Base-by-base conservation (phyloP, 139 green algal genomes). In the Picochlorum sp. region DNA sequence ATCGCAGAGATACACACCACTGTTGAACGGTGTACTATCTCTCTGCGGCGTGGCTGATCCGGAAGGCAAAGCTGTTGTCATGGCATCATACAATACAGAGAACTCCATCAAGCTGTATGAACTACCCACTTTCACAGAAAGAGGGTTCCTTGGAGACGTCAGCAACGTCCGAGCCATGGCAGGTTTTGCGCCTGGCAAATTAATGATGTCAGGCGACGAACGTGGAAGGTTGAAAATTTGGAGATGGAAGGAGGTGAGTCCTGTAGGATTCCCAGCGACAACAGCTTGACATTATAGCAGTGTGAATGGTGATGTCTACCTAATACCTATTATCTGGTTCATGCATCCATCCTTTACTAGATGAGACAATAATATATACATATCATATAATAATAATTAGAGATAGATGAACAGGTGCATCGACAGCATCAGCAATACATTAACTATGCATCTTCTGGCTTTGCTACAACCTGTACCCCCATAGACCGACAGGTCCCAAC, bases 401-500 rank as follows among this genome's bases (percentile, higher is more conserved):
- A 41, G 35, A 41, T 9, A 41, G 35, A 12, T 9, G 35, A 41
- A 41, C n/a, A 12, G 35, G 35, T 12, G 35, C 35, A 41, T 9
- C 10, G 49, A 30, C 29, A 10, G 14, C 13, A 29, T 16, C 8
- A 18, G 18, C 0, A 2, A n/a, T 6, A 55, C 12, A n/a, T n/a
- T 12, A 41, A 9, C 12, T 41, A 54, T 18, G 59, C 47, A 59
- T 90, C 12, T 5, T n/a, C n/a, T n/a, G n/a, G n/a, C n/a, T n/a
- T n/a, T n/a, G n/a, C n/a, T n/a, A 47, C 83, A 31, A 98, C 88
- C 2, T 63, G 57, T 8, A 98, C 76, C 0, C 91, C 91, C 91
- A 98, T 97, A 52, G 80, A 89, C 47, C 69, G 68, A 59, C 84
- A 93, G 2, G 84, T 86, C 9, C 72, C 79, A 43, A 93, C 82